Percentiles rank a stretch among this genome's conserved stretches.
Conservation (phyloP, 2,329 filamentous ascomycete genomes). For the Aspergillus pseudoglaucus region DNA sequence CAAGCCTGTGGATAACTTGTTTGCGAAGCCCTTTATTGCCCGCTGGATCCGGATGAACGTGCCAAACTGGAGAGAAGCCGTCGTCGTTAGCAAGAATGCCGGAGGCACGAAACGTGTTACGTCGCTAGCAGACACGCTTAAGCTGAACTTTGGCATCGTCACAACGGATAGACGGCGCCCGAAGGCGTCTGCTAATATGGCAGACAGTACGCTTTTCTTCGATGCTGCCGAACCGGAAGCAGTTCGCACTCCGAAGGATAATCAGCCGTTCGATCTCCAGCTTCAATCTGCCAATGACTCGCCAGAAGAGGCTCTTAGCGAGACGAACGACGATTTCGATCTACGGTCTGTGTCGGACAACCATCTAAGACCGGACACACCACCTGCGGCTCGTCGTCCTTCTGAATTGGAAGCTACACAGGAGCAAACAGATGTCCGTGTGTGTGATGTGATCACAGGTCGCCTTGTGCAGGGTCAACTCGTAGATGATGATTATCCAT, state of each 20-base stretch:
- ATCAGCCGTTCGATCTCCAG: constrained; percentile 22
- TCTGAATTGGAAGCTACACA: constrained; percentile 41
- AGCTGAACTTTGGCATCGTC: constrained; percentile 96
- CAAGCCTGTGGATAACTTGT: constrained; percentile 93
- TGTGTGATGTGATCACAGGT: constrained; percentile 83
- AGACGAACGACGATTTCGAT: constrained; percentile 20
- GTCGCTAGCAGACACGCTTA: constrained; percentile 87
- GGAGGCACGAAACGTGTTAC: constrained; percentile 96
- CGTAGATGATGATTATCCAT: constrained; percentile 87
- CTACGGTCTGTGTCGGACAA: constrained; percentile 15
- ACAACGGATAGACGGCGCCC: constrained; percentile 52
- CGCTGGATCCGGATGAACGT: constrained; percentile 93
- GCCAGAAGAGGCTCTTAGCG: constrained; percentile 6
- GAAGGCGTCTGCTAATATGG: constrained; percentile 53
- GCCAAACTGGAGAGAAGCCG: constrained; percentile 75
- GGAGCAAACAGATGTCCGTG: constrained; percentile 71
- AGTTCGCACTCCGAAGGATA: constrained; percentile 17
- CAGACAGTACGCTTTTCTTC: constrained; percentile 70
- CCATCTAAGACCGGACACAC: constrained; percentile 31
- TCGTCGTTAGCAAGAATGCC: constrained; percentile 97
- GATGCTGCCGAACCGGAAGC: constrained; percentile 50
- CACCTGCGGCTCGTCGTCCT: constrained; percentile 33
- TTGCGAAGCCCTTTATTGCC: constrained; percentile 89
- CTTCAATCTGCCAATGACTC: constrained; percentile 15
- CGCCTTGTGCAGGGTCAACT: constrained; percentile 90